A percentile compares a stretch with the other conserved stretches of the same genome.
Conservation (phyloP, 768 basidiomycete genomes). For the Boletus reticuloceps region DNA sequence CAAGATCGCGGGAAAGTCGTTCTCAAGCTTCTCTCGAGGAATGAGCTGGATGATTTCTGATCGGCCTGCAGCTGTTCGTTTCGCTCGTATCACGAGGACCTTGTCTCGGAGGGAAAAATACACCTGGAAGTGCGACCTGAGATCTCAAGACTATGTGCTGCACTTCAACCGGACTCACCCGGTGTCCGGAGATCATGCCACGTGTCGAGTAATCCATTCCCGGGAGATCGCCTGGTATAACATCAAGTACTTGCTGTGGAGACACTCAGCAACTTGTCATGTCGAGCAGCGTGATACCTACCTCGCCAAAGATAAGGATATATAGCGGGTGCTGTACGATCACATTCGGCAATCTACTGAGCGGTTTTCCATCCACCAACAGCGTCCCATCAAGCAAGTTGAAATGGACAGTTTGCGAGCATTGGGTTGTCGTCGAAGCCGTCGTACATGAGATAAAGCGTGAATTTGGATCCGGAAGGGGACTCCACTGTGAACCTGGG, state of each 20-base stretch:
- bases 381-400: constrained; percentile 36
- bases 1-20: constrained; percentile 28
- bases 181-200: constrained; percentile 15
- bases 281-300: constrained; percentile 10
- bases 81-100: constrained; percentile 23
- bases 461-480: constrained; percentile 2
- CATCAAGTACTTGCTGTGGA: constrained; percentile 9
- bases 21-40: constrained; percentile 19
- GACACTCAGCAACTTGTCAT: background rate
- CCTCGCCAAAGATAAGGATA: constrained; percentile 33
- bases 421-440: background rate
- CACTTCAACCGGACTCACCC: constrained; percentile 6
- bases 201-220: constrained; percentile 25
- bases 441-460: constrained; percentile 22
- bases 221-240: constrained; percentile 17
- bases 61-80: background rate
- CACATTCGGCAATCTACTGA: constrained; percentile 35
- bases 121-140: constrained; percentile 10
- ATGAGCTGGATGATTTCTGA: constrained; percentile 19
- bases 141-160: too few species aligned
- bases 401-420: constrained; percentile 34
- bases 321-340: constrained; percentile 27
- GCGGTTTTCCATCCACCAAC: constrained; percentile 22
- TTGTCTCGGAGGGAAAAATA: constrained; percentile 19
- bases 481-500: constrained; percentile 24